phyloP scores from a whole-genome alignment of 768 basidiomycete genomes.

The Antrodiella citrinella region DNA sequence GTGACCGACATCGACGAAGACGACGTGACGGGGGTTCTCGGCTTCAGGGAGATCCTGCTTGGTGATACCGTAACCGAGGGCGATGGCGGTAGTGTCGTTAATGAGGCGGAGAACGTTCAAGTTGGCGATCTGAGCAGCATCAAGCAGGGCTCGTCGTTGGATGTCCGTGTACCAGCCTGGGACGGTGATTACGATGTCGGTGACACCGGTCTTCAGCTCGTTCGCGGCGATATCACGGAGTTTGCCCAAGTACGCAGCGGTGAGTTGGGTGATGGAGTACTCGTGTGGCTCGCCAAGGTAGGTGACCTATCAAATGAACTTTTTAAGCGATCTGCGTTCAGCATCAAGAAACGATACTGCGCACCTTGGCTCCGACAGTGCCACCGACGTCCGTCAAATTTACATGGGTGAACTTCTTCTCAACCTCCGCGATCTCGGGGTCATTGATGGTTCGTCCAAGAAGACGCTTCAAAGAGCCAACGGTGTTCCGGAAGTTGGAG shows the following conservation, averaged over 20 bases:
- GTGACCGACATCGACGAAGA: conserved; percentile 95
- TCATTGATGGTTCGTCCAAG: conserved; percentile 77
- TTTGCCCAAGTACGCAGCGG: conserved; percentile 87
- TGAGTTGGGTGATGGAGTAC: conserved; percentile 87
- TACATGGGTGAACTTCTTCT: conserved; percentile 89
- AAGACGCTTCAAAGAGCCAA: conserved; percentile 87
- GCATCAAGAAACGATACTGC: conserved; percentile 18
- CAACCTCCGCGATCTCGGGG: conserved; percentile 71
- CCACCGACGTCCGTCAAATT: conserved; percentile 79
- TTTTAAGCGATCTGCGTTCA: neutral
- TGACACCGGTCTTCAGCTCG: conserved; percentile 82
- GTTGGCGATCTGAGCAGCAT: conserved; percentile 84
- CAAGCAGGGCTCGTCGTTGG: conserved; percentile 84
- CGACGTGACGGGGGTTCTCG: conserved; percentile 78
- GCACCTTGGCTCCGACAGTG: conserved; percentile 78
- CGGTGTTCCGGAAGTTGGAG: conserved; percentile 96
- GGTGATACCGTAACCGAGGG: conserved; percentile 97
- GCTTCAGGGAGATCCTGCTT: conserved; percentile 90
- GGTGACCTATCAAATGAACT: conserved; percentile 50
- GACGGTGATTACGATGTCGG: conserved; percentile 92
- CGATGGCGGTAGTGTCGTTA: conserved; percentile 94
- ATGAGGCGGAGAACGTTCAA: conserved; percentile 91
- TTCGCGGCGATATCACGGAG: conserved; percentile 77
- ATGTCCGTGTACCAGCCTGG: conserved; percentile 96
- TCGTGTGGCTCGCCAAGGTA: conserved; percentile 75